Percentiles rank a stretch among this genome's conserved stretches.
Conservation (phyloP, 202 grass and related monocot species). For the Eragrostis tef region DNA sequence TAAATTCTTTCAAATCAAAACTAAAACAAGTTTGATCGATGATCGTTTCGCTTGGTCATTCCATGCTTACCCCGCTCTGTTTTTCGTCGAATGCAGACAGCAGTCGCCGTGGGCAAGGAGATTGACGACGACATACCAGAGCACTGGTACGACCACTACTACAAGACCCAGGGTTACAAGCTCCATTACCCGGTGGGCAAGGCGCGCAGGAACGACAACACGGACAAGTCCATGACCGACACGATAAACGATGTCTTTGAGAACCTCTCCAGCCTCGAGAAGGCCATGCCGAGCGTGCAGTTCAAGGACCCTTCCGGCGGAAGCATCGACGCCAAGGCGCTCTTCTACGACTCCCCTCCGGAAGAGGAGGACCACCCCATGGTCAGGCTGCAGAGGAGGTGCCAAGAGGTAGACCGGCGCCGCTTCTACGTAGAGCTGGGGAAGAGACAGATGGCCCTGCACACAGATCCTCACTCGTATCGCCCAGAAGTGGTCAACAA, state of each 20-base stretch:
- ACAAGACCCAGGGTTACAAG: constrained; percentile 19
- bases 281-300: not conserved
- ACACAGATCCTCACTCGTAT: not conserved
- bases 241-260: too few relatives aligned
- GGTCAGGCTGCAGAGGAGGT: constrained; percentile 31
- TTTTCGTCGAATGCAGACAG: constrained; percentile 21
- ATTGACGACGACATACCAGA: constrained; percentile 20
- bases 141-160: constrained; percentile 32
- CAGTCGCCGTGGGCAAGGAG: constrained; percentile 44
- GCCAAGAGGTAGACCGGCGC: not conserved
- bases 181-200: constrained; percentile 26
- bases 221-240: not conserved
- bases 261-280: too few relatives aligned
- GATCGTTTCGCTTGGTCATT: too few relatives aligned
- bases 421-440: not conserved
- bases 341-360: not conserved
- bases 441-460: too few relatives aligned
- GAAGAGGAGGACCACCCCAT: constrained; percentile 28
- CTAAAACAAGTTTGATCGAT: not conserved
- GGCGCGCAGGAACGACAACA: not conserved
- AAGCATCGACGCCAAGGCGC: not conserved
- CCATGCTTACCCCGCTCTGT: too few relatives aligned
- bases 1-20: not conserved
- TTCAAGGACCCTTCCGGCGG: not conserved
- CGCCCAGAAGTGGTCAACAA: not conserved